Conservation (phyloP, 345 rosid genomes). For the Populus euphratica region DNA sequence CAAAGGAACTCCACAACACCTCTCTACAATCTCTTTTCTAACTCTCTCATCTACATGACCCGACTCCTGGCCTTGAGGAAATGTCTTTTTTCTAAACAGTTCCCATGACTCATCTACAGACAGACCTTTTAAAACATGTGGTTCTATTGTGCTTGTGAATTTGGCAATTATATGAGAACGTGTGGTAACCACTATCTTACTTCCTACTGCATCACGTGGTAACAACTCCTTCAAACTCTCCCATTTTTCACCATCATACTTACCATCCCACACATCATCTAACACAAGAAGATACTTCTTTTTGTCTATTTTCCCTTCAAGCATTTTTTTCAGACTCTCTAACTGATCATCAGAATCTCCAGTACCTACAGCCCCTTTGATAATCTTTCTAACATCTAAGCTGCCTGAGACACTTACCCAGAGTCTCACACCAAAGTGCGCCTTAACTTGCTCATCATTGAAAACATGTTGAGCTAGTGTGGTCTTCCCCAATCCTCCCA, state of each 20-base stretch:
- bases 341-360: neutral
- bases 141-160: neutral
- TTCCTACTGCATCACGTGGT: conserved; percentile 4
- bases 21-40: conserved; percentile 17
- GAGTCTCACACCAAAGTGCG: conserved; percentile 15
- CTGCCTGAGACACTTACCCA: conserved; percentile 22
- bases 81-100: neutral
- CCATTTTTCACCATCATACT: neutral
- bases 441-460: conserved; percentile 12
- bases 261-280: conserved; percentile 25
- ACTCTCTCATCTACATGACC: neutral
- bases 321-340: neutral
- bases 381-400: conserved; percentile 10
- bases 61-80: neutral
- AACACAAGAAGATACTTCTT: conserved; percentile 22
- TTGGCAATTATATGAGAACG: neutral
- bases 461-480: conserved; percentile 22
- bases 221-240: neutral
- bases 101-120: neutral
- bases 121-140: neutral
- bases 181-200: neutral
- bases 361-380: neutral
- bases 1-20: conserved; percentile 24
- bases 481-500: conserved; percentile 27
- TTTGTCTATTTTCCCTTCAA: too few species aligned